A percentile compares a stretch with the other conserved stretches of the same genome.
These are phyloP conservation scores for Triglochin maritima DNA, from an alignment of 106 monocot species.

Conservation along the genomic window DNA sequence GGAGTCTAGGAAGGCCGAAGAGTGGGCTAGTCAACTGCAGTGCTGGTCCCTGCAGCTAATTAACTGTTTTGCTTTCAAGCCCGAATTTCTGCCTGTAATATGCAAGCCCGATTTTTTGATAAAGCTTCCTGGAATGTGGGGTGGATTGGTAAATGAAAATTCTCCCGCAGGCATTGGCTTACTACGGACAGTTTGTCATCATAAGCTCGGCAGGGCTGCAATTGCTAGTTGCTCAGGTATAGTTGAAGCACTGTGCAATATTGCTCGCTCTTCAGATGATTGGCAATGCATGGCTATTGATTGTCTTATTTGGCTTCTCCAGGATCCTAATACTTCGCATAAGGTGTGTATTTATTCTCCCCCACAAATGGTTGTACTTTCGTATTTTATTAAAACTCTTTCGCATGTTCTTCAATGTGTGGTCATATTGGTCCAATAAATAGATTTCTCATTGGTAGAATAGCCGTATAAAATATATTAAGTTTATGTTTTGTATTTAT, in stretches of 20 bases:
- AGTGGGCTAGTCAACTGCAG: constrained; percentile 99
- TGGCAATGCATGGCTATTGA: constrained; percentile 99
- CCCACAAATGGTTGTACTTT: neutral
- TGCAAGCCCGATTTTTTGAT: constrained; percentile 74
- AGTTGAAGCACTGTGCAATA: constrained; percentile 79
- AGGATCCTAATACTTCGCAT: constrained; percentile 61
- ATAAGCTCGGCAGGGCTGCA: constrained; percentile 68
- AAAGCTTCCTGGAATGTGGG: constrained; percentile 93
- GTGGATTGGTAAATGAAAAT: constrained; percentile 94
- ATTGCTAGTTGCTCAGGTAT: constrained; percentile 51
- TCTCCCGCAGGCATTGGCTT: constrained; percentile 98
- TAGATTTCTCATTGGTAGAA: too few relatives aligned
- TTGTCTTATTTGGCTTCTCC: constrained; percentile 85
- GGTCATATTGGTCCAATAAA: too few relatives aligned
- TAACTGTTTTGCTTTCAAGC: constrained; percentile 99
- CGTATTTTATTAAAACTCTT: neutral
- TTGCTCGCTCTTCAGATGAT: constrained; percentile 93
- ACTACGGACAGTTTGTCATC: constrained; percentile 82
- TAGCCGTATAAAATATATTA: too few relatives aligned
- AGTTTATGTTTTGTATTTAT: too few relatives aligned
- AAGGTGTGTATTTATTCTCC: constrained; percentile 43
- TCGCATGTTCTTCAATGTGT: neutral
- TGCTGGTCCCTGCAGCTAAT: constrained; percentile 99
- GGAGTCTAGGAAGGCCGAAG: constrained; percentile 98
- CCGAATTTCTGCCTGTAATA: constrained; percentile 84